phyloP scores from a whole-genome alignment of 768 basidiomycete genomes.

The Trametes gibbosa region DNA sequence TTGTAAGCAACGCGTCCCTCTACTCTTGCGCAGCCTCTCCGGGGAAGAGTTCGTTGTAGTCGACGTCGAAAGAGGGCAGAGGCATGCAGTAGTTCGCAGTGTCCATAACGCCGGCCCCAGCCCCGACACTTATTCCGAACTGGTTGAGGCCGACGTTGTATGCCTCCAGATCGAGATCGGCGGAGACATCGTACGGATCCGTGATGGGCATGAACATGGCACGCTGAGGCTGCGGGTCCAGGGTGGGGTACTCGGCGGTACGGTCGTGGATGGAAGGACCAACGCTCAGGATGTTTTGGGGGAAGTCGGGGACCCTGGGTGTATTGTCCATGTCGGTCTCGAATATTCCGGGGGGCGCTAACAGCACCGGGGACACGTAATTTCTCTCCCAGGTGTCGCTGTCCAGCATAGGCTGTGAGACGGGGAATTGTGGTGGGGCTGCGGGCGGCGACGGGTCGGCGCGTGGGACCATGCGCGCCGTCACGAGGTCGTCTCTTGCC shows the following conservation, averaged over 20 bases:
- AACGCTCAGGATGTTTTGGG: slow-evolving; percentile 13
- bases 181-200: slow-evolving; percentile 6
- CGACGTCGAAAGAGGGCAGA: slow-evolving; percentile 19
- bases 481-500: slow-evolving; percentile 13
- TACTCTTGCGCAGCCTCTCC: slow-evolving; percentile 4
- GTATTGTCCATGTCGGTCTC: slow-evolving; percentile 25
- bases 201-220: neutral
- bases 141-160: slow-evolving; percentile 25
- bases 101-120: neutral
- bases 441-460: neutral
- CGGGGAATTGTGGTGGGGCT: neutral
- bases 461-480: slow-evolving; percentile 10
- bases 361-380: neutral
- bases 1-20: neutral
- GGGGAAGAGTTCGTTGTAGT: slow-evolving; percentile 22
- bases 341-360: neutral
- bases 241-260: neutral
- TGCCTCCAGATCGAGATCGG: slow-evolving; percentile 25
- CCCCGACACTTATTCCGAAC: slow-evolving; percentile 18
- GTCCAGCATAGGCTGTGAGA: neutral
- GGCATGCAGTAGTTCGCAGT: slow-evolving; percentile 19
- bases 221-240: neutral
- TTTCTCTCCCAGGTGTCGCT: slow-evolving; percentile 2
- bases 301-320: slow-evolving; percentile 23
- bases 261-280: neutral